Conservation (phyloP, 1,284 basidiomycete species). For the Austropuccinia psidii region DNA sequence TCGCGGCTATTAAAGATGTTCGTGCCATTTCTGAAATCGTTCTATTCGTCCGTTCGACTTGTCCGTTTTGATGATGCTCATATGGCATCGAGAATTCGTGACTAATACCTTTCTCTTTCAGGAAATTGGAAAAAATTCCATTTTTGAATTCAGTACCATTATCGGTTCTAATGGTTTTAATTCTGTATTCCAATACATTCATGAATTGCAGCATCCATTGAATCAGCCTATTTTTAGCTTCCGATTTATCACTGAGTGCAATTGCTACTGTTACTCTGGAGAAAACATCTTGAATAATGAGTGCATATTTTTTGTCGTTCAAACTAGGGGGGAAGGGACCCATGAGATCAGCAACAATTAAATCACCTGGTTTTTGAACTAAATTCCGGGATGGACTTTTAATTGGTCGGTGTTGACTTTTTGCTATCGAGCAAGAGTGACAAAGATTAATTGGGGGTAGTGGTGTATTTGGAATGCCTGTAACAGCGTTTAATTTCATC, state of each 20-base stretch:
- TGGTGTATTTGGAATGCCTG: not conserved
- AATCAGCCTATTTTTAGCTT: not conserved
- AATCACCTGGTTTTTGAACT: not conserved
- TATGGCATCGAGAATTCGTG: not conserved
- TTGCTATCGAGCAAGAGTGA: not conserved
- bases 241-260: not conserved
- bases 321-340: not conserved
- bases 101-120: not conserved
- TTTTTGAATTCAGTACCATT: not conserved
- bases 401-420: not conserved
- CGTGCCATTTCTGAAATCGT: not conserved
- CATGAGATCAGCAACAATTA: not conserved
- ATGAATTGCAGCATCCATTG: not conserved
- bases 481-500: not conserved
- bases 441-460: not conserved
- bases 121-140: not conserved
- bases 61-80: constrained; percentile 7
- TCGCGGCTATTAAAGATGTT: not conserved
- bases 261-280: not conserved
- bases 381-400: not conserved
- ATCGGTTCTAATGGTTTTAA: not conserved
- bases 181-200: not conserved
- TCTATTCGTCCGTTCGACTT: not conserved
- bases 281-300: not conserved
- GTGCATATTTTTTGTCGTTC: not conserved